These are phyloP conservation scores for Plasmodium knowlesi DNA, from an alignment of 169 alveolate species.

Conservation along the genomic window DNA sequence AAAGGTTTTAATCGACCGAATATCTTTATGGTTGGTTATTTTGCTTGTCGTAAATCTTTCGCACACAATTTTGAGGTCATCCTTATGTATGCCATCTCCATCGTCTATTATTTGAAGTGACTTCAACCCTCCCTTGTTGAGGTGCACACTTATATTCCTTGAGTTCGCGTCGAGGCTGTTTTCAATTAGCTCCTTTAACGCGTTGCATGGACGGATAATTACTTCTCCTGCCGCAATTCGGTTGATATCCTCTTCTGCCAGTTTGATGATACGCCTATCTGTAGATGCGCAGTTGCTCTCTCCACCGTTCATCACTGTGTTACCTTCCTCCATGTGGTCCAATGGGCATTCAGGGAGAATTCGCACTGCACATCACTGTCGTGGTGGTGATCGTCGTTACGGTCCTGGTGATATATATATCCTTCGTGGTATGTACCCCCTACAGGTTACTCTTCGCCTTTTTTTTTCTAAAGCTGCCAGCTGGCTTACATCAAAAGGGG, in stretches of 20 bases:
- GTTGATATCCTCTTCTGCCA: conserved; percentile 90
- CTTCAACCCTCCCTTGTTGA: conserved; percentile 94
- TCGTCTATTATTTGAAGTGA: conserved; percentile 94
- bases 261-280: conserved; percentile 82
- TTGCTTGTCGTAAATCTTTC: conserved; percentile 98
- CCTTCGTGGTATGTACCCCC: background rate
- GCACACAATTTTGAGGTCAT: conserved; percentile 95
- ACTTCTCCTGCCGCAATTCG: conserved; percentile 99
- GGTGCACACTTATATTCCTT: conserved; percentile 86
- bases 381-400: no score
- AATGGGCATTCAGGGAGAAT: background rate
- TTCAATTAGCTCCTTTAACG: conserved; percentile 97
- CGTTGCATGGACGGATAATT: conserved; percentile 95
- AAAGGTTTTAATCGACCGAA: conserved; percentile 91
- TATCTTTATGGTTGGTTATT: conserved; percentile 89
- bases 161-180: conserved; percentile 98
- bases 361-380: background rate
- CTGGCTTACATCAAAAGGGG: background rate
- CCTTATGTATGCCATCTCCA: conserved; percentile 96
- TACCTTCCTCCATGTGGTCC: background rate
- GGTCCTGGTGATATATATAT: background rate
- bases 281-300: background rate
- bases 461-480: background rate
- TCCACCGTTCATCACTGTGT: background rate
- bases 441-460: background rate